Evolutionary conservation across 768 basidiomycete species (phyloP).

Genomic region (Serendipita sp.): DNA sequence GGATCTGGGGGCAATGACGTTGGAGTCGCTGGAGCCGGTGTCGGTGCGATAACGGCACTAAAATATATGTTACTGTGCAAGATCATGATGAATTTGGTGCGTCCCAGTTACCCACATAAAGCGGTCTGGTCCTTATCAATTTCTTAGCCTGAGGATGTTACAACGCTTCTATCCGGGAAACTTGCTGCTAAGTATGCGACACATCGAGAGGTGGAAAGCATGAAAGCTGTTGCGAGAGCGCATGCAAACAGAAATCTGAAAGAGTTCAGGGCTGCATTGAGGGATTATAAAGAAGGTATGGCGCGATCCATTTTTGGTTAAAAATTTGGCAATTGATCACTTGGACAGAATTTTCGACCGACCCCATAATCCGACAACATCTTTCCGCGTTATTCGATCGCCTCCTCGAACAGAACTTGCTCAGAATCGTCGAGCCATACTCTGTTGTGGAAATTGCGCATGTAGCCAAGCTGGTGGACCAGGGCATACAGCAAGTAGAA

Average conservation of each 20-base stretch:
- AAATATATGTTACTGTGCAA: constrained; percentile 99
- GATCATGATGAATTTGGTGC: constrained; percentile 87
- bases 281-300: constrained; percentile 67
- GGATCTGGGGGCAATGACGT: neutral
- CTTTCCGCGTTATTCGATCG: constrained; percentile 91
- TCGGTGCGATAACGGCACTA: constrained; percentile 57
- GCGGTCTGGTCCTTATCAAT: neutral
- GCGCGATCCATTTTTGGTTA: neutral
- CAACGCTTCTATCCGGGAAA: constrained; percentile 70
- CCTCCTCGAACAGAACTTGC: constrained; percentile 84
- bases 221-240: constrained; percentile 90
- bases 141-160: constrained; percentile 80
- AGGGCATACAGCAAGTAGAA: constrained; percentile 77
- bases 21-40: constrained; percentile 6
- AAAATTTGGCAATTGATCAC: neutral
- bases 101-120: constrained; percentile 17
- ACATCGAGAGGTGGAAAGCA: constrained; percentile 78
- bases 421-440: constrained; percentile 93
- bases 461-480: constrained; percentile 75
- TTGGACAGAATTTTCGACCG: constrained; percentile 70
- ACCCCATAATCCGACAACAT: constrained; percentile 90
- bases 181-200: constrained; percentile 78
- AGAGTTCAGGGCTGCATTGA: constrained; percentile 74
- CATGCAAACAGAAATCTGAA: constrained; percentile 80
- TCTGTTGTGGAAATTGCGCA: constrained; percentile 80